Base-by-base conservation (phyloP, 2,329 filamentous ascomycete species). In the Cryphonectria parasitica region DNA sequence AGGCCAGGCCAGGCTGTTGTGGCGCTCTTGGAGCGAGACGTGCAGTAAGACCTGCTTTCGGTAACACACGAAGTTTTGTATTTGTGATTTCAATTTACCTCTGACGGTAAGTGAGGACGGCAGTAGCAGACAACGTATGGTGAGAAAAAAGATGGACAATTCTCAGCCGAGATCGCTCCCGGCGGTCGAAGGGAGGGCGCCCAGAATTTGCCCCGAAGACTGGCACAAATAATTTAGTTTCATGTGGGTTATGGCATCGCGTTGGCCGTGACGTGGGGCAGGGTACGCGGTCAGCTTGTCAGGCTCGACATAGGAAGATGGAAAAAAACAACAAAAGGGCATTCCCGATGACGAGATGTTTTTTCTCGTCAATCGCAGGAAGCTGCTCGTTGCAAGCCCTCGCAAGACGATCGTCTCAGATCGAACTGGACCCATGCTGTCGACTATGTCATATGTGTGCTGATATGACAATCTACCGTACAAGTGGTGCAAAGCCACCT, bases 1-100 rank as follows among this genome's bases (percentile, higher is more conserved):
- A 49, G 22, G 54, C 31, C 54, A 31, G 54, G 54, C 34, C 54
- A 31, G 63, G 63, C 28, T 19, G 63, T 49, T 28, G 34, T 65
- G 19, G 54, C 63, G 49, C 11, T 39, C 28, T 22, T 49, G 45
- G 45, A 34, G 19, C 25, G 31, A 31, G 45, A 31, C 31, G 28
- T 41, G 63, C 49, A 52, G 28, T 58, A 19, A 58, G 54, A 31
- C 25, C 15, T 31, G 54, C 6, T n/a, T n/a, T 28, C 34, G 19
- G 25, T 2, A 58, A 13, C 25, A 31, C 54, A 15, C 54, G 13
- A 15, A 11, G 11, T 28, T 49, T 49, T 56, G 10, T 56, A 15
- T 28, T 56, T 31, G 11, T 8, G n/a, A 28, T 56, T 2, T 56
- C 25, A 7, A 13, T 56, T 56, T 8, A 13, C 25, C 6, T 17